Percentiles rank a stretch among this genome's conserved stretches.
Evolutionary conservation across 1,139 yeast species (phyloP).

Genomic region (Pneumocystis jirovecii): DNA sequence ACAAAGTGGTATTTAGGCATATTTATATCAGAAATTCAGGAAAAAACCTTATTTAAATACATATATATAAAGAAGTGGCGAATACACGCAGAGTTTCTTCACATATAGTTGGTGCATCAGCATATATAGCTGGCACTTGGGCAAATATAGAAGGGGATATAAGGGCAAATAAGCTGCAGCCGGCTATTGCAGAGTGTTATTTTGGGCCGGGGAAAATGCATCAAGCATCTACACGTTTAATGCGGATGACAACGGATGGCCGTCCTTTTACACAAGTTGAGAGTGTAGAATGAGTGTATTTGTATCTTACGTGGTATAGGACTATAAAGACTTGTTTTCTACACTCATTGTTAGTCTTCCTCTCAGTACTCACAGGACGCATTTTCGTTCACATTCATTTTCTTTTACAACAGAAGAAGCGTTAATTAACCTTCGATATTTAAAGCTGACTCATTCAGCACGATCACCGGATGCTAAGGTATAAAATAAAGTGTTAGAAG

Average conservation of each 20-base stretch:
- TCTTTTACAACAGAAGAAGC: slow-evolving; percentile 44
- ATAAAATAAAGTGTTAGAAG: not conserved
- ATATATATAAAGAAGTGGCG: not conserved
- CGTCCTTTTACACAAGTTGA: slow-evolving; percentile 10
- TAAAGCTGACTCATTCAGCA: slow-evolving; percentile 30
- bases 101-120: not conserved
- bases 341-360: slow-evolving; percentile 37
- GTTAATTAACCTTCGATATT: slow-evolving; percentile 33
- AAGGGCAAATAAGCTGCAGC: not conserved
- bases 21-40: too few species aligned
- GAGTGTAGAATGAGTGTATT: not conserved
- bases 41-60: not conserved
- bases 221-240: slow-evolving; percentile 11
- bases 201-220: slow-evolving; percentile 9
- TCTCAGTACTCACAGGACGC: slow-evolving; percentile 23
- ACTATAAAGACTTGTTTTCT: slow-evolving; percentile 44
- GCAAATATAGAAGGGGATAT: not conserved
- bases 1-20: not conserved
- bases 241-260: slow-evolving; percentile 12
- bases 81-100: not conserved
- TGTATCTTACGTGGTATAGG: slow-evolving; percentile 18
- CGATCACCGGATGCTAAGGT: slow-evolving; percentile 24
- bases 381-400: slow-evolving; percentile 30
- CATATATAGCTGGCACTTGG: not conserved
- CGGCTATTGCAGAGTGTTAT: not conserved